Base-by-base conservation (phyloP, 1,284 basidiomycete genomes). In the Trichosporon inkin region DNA sequence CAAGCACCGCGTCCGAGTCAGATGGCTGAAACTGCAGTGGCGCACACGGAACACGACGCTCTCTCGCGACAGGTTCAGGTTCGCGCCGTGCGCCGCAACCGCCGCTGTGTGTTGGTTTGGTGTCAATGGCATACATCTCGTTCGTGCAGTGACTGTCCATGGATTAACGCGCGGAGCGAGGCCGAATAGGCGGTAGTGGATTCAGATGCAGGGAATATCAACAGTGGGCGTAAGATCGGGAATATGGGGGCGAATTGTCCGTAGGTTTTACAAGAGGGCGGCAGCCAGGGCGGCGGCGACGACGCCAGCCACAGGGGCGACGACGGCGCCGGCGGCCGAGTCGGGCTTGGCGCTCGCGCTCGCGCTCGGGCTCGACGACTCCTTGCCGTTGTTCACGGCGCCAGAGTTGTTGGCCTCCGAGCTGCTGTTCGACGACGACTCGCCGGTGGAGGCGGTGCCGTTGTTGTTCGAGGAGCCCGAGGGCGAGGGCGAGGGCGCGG, bases 321-420 rank as follows among this genome's bases (percentile, higher is more conserved):
- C 38, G 19, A 58, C 32, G 34, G 32, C 35, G 19, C 34, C 37
- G 20, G 47, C 55, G 32, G 39, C 47, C 22, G 22, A 24, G 16
- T 16, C 24, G 22, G 41, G 17, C 19, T 32, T n/a, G 17, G 51
- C 16, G 39, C 28, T 32, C 19, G 47, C 16, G 32, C 22, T 47
- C 36, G 47, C 47, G 19, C 28, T 32, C 19, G 47, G 20, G 32
- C 22, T 47, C 36, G 47, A 35, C 14, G 44, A 28, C 8, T 51
- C 37, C 51, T 52, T 38, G 56, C 49, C 44, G 32, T 39, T 55
- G 39, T 34, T 36, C 32, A 62, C 47, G 22, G 57, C 58, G 32
- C 56, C 71, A 40, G 72, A 67, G 32, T 62, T 57, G 68, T 67
- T 70, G 44, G 66, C 40, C 5, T 32, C 28, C 28, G 28, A 32